A percentile compares a stretch with the other conserved stretches of the same genome.
These are phyloP conservation scores for Paraconiothyrium sp. DNA, from an alignment of 2,329 filamentous ascomycete genomes.

Conservation along the genomic window DNA sequence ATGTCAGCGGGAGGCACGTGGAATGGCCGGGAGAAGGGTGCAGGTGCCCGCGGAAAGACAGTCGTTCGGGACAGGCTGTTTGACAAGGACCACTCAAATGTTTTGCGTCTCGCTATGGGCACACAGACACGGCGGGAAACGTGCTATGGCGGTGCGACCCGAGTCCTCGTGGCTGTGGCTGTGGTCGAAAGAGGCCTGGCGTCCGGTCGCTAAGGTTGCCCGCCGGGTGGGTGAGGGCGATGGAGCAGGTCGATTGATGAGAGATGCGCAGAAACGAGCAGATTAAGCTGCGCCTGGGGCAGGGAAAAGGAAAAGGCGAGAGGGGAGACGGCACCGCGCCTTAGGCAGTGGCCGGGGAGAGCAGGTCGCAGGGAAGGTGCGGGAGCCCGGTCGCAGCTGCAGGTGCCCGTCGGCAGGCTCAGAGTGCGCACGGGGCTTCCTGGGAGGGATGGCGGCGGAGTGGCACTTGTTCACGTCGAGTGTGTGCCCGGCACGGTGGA, in stretches of 20 bases:
- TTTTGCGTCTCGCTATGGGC: constrained; percentile 10
- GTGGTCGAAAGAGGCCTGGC: not conserved
- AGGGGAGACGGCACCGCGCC: constrained; percentile 14
- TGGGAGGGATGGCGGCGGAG: not conserved
- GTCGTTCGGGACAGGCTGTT: constrained; percentile 9
- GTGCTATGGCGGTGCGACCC: constrained; percentile 14
- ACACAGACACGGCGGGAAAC: constrained; percentile 5
- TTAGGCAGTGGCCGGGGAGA: constrained; percentile 4
- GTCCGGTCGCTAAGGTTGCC: constrained; percentile 13
- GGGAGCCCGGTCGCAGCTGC: constrained; percentile 3
- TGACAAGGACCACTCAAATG: constrained; percentile 10
- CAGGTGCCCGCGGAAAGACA: constrained; percentile 6
- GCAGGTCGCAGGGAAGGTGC: constrained; percentile 12
- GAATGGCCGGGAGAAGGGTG: constrained; percentile 30
- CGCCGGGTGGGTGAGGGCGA: constrained; percentile 13
- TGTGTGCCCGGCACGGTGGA: constrained; percentile 2
- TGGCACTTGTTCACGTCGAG: not conserved
- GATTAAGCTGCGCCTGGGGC: constrained; percentile 26
- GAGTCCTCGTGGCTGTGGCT: constrained; percentile 4
- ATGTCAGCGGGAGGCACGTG: constrained; percentile 35
- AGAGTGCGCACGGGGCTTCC: not conserved
- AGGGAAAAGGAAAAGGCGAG: constrained; percentile 18
- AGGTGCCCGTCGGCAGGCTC: constrained; percentile 1
- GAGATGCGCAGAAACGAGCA: constrained; percentile 33
- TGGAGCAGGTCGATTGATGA: constrained; percentile 1